Percentiles rank a stretch among this genome's conserved stretches.
These are phyloP conservation scores for Fusarium acutatum DNA, from an alignment of 2,329 filamentous ascomycete species.

Conservation along the genomic window DNA sequence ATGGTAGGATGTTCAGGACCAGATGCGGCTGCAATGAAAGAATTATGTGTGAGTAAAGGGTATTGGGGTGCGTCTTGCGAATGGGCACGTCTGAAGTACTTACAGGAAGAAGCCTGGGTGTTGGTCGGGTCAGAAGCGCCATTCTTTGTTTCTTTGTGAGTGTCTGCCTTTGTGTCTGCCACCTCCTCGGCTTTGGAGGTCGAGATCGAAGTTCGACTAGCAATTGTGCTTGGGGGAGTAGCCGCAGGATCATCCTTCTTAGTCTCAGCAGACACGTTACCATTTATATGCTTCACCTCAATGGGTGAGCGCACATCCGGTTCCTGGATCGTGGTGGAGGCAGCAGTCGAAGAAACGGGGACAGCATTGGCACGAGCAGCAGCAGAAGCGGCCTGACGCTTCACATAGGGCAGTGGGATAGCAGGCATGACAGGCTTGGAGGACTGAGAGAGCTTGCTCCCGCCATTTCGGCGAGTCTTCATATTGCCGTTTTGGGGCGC, in stretches of 20 bases:
- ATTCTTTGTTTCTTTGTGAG: slow-evolving; percentile 20
- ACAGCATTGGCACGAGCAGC: slow-evolving; percentile 41
- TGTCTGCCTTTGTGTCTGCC: slow-evolving; percentile 18
- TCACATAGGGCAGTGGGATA: slow-evolving; percentile 51
- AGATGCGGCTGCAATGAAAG: slow-evolving; percentile 15
- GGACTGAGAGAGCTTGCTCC: slow-evolving; percentile 43
- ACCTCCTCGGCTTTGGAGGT: slow-evolving; percentile 18
- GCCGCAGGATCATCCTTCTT: slow-evolving; percentile 7
- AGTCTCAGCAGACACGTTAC: slow-evolving; percentile 4
- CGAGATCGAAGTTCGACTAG: slow-evolving; percentile 14
- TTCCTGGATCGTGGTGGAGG: slow-evolving; percentile 14
- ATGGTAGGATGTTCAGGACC: slow-evolving; percentile 25
- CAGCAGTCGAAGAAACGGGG: slow-evolving; percentile 12
- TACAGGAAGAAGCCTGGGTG: slow-evolving; percentile 35
- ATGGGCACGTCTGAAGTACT: slow-evolving; percentile 11
- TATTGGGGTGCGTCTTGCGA: background rate
- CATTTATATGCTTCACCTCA: slow-evolving; percentile 36
- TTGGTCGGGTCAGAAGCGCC: background rate
- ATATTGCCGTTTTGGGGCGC: slow-evolving; percentile 46
- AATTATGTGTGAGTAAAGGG: slow-evolving; percentile 23
- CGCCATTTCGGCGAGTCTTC: slow-evolving; percentile 45
- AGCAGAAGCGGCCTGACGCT: slow-evolving; percentile 48
- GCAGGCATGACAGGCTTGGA: slow-evolving; percentile 50
- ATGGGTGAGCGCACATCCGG: slow-evolving; percentile 1
- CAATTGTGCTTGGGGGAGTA: slow-evolving; percentile 8